These are phyloP conservation scores for Oryza longistaminata DNA, from an alignment of 176 grass and related monocot species.

Conservation along the genomic window DNA sequence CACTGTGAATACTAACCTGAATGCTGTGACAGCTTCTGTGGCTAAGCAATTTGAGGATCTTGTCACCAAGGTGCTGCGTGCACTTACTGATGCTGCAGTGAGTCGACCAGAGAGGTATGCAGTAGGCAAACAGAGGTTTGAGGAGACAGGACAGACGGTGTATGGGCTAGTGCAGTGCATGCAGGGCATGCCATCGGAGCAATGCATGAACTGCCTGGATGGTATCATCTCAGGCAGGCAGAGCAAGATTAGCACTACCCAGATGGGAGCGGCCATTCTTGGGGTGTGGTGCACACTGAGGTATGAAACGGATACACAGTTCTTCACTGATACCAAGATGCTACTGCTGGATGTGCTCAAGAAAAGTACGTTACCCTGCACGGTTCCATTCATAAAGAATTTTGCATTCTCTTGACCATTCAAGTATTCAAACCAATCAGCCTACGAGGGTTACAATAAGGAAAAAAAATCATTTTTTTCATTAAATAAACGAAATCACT, in stretches of 20 bases:
- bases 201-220: conserved; percentile 16
- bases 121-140: conserved; percentile 22
- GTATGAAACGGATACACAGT: conserved; percentile 38
- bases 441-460: not conserved
- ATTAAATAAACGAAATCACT: not conserved
- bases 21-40: not conserved
- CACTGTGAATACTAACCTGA: not conserved
- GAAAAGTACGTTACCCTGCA: conserved; percentile 27
- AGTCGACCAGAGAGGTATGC: conserved; percentile 38
- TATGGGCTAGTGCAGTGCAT: conserved; percentile 51
- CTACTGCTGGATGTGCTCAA: not conserved
- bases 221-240: not conserved
- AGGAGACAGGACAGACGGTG: conserved; percentile 26
- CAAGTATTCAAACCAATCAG: not conserved
- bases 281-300: conserved; percentile 31
- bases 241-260: not conserved
- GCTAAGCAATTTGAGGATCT: conserved; percentile 21
- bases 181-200: conserved; percentile 17
- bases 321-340: conserved; percentile 6
- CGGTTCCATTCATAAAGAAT: not conserved
- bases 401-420: not conserved
- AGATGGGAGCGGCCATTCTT: conserved; percentile 22
- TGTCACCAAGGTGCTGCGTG: conserved; percentile 19
- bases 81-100: conserved; percentile 13
- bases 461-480: not conserved